These are phyloP conservation scores for Gymnopilus junonius DNA, from an alignment of 768 basidiomycete genomes.

Conservation along the genomic window DNA sequence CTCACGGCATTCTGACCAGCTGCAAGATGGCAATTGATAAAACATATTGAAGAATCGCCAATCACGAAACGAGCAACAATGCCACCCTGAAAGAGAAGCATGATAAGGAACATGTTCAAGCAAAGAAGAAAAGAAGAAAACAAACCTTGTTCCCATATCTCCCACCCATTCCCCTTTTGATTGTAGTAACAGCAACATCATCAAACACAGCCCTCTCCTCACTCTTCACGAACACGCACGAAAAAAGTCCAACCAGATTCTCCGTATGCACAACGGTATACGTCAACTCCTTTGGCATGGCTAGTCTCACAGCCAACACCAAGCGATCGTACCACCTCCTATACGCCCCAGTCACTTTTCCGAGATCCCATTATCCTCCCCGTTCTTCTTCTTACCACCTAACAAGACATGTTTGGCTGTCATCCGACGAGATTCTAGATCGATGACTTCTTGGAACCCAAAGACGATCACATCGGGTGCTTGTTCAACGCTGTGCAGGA, in stretches of 20 bases:
- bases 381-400: slow-evolving; percentile 69
- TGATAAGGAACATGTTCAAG: background rate
- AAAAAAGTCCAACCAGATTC: slow-evolving; percentile 89
- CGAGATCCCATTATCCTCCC: slow-evolving; percentile 58
- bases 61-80: slow-evolving; percentile 90
- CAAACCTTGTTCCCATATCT: slow-evolving; percentile 94
- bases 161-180: slow-evolving; percentile 93
- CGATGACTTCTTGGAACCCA: slow-evolving; percentile 96
- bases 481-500: slow-evolving; percentile 67
- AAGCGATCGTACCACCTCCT: slow-evolving; percentile 89
- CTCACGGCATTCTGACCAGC: slow-evolving; percentile 87
- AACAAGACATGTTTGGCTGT: slow-evolving; percentile 91
- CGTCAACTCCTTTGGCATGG: slow-evolving; percentile 73
- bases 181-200: slow-evolving; percentile 74
- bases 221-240: slow-evolving; percentile 74
- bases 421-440: slow-evolving; percentile 91
- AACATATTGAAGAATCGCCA: slow-evolving; percentile 91
- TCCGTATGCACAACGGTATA: slow-evolving; percentile 86
- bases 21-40: slow-evolving; percentile 98
- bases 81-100: slow-evolving; percentile 62
- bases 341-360: slow-evolving; percentile 90
- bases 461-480: slow-evolving; percentile 90
- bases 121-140: background rate
- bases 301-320: slow-evolving; percentile 67
- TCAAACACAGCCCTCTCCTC: slow-evolving; percentile 61